These are phyloP conservation scores for Termitomyces sp. DNA, from an alignment of 768 basidiomycete genomes.

Conservation along the genomic window DNA sequence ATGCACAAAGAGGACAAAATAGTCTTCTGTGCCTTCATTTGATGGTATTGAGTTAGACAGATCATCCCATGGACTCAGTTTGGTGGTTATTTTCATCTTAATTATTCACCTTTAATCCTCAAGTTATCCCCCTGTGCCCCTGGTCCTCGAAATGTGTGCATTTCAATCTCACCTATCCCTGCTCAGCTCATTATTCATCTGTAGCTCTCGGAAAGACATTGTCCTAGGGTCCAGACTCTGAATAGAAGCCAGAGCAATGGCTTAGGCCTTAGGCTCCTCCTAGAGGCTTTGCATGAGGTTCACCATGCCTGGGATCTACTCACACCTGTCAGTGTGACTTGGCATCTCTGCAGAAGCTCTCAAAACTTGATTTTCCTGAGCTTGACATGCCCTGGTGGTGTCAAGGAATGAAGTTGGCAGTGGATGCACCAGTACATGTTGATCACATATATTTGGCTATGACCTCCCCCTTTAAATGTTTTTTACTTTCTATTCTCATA, in stretches of 20 bases:
- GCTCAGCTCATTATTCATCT: not conserved
- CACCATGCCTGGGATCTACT: conserved; percentile 30
- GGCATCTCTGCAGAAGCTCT: not conserved
- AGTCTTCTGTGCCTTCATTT: too few relatives aligned
- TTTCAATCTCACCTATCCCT: not conserved
- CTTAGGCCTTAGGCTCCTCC: conserved; percentile 30
- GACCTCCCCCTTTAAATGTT: too few relatives aligned
- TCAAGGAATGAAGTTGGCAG: too few relatives aligned
- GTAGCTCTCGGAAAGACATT: not conserved
- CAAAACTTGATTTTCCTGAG: not conserved
- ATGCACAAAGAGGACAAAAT: too few relatives aligned
- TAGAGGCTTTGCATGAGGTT: conserved; percentile 26
- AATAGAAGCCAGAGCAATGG: conserved; percentile 24
- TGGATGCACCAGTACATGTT: too few relatives aligned
- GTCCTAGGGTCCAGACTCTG: conserved; percentile 32
- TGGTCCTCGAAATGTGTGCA: conserved; percentile 14
- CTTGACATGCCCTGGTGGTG: not conserved
- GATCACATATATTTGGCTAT: too few relatives aligned
- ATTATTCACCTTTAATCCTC: not conserved
- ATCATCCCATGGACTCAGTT: conserved; percentile 10
- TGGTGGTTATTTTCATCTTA: not conserved
- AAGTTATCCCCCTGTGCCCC: conserved; percentile 5
- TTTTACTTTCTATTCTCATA: too few relatives aligned
- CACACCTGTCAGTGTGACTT: conserved; percentile 18
- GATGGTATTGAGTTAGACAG: too few relatives aligned